Evolutionary conservation across 2,329 filamentous ascomycete genomes (phyloP), one percentile per base, ranked within the genome.

Genomic region (Trichothecium sympodiale): DNA sequence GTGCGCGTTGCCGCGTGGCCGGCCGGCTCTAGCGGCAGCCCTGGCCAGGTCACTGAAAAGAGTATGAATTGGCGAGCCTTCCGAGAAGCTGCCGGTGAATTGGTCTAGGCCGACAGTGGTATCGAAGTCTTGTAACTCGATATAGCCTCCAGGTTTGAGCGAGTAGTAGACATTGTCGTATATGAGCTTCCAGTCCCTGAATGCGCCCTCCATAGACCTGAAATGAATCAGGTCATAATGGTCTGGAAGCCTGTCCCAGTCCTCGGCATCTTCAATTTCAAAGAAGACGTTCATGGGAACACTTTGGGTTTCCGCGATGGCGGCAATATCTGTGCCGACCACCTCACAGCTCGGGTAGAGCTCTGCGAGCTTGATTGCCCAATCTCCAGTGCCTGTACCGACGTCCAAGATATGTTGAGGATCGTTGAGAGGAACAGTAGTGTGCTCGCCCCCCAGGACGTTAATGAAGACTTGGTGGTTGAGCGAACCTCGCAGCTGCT

Each of bases 381-480:
- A 65, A 38, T 64, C 61, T 25, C 73, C 73, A 2, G 69, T 74
- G 25, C 74, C 74, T 16, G 69, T 75, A 15, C 74, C 73, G 37
- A 77, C 61, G 44, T 77, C 73, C 28, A 77, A 63, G 15, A 77
- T 54, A 35, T 61, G 51, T 10, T 47, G 44, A 6, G 60, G 59
- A 23, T 58, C 45, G 17, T 56, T 46, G 5, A 70, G 49, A 3
- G 60, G 57, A 6, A 61, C 60, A n/a, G 59, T 58, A 16, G 60
- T 67, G 25, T 65, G 48, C 39, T 65, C 58, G 40, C 60, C 61
- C 25, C 62, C 57, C 34, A 70, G 61, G 13, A 64, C 55, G 37
- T 68, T 66, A 5, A 77, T 55, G 46, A 74, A 80, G 32, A 80
- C 69, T 48, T 80, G 74, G 43, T 82, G 75, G 28, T 74, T 60